phyloP scores from a whole-genome alignment of 495 filamentous ascomycete species.

The Hypoxylon fragiforme region DNA sequence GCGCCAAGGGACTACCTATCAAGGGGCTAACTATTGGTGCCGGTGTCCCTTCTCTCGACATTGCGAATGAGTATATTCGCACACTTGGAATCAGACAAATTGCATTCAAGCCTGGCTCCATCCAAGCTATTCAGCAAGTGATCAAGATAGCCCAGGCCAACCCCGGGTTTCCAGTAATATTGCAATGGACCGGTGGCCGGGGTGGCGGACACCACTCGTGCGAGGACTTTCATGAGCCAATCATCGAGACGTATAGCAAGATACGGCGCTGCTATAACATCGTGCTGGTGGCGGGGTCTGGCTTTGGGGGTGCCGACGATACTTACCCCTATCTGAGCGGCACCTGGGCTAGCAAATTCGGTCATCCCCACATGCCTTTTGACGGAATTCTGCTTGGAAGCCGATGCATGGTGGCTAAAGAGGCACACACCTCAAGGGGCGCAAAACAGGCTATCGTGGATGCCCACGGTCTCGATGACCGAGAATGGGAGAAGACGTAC shows the following conservation, averaged over 20 bases:
- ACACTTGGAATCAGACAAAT: constrained; percentile 81
- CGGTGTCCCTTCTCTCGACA: constrained; percentile 78
- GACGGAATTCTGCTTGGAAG: constrained; percentile 78
- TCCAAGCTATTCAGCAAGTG: constrained; percentile 75
- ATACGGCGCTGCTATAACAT: constrained; percentile 71
- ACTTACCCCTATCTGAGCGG: constrained; percentile 82
- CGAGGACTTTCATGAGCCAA: constrained; percentile 82
- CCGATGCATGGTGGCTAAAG: constrained; percentile 80
- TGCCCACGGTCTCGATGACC: constrained; percentile 74
- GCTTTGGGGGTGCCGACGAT: constrained; percentile 76
- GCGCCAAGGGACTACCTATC: constrained; percentile 76
- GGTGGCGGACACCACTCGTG: constrained; percentile 83
- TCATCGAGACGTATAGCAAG: constrained; percentile 73
- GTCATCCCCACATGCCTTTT: constrained; percentile 79
- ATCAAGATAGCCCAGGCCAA: constrained; percentile 81
- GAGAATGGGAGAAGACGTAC: constrained; percentile 86
- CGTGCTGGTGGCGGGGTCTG: constrained; percentile 75
- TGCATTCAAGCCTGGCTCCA: constrained; percentile 77
- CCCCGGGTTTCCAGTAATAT: constrained; percentile 72
- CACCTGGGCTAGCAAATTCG: constrained; percentile 68
- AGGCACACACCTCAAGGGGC: constrained; percentile 77
- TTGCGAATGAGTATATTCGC: constrained; percentile 78
- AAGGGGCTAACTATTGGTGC: constrained; percentile 84
- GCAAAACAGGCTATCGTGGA: constrained; percentile 85
- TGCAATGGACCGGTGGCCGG: constrained; percentile 84